phyloP scores from a whole-genome alignment of 345 rosid species.

The Corymbia maculata region DNA sequence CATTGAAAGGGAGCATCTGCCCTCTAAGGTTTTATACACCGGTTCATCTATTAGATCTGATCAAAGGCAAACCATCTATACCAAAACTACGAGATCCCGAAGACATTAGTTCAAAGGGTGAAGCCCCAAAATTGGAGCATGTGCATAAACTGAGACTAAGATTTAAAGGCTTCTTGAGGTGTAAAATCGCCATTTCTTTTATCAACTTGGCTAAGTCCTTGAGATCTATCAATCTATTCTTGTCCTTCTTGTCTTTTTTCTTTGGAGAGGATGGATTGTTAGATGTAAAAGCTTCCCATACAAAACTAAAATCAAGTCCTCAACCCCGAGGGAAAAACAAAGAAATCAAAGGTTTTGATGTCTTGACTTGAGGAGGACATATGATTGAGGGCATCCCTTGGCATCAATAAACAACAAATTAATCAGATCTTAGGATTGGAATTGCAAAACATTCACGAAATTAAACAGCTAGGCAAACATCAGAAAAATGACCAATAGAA shows the following conservation, averaged over 20 bases:
- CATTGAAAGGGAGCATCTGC: neutral
- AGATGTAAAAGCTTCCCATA: neutral
- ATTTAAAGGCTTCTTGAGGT: neutral
- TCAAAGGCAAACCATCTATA: neutral
- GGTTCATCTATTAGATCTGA: neutral
- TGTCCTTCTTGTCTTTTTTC: neutral
- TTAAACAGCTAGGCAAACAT: neutral
- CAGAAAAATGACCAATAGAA: neutral
- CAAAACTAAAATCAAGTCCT: neutral
- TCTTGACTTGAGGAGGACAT: neutral
- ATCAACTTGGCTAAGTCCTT: neutral
- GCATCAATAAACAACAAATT: neutral
- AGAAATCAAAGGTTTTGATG: neutral
- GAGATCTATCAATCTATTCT: neutral
- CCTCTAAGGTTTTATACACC: neutral
- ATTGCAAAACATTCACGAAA: neutral
- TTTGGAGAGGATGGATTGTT: neutral
- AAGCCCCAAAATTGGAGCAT: neutral
- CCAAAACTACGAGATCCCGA: neutral
- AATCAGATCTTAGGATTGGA: neutral
- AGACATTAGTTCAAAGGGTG: neutral
- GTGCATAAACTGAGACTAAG: neutral
- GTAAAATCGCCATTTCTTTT: neutral
- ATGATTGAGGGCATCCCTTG: neutral
- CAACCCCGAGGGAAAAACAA: neutral